phyloP scores from a whole-genome alignment of 345 rosid species.

The Syzygium jambos region DNA sequence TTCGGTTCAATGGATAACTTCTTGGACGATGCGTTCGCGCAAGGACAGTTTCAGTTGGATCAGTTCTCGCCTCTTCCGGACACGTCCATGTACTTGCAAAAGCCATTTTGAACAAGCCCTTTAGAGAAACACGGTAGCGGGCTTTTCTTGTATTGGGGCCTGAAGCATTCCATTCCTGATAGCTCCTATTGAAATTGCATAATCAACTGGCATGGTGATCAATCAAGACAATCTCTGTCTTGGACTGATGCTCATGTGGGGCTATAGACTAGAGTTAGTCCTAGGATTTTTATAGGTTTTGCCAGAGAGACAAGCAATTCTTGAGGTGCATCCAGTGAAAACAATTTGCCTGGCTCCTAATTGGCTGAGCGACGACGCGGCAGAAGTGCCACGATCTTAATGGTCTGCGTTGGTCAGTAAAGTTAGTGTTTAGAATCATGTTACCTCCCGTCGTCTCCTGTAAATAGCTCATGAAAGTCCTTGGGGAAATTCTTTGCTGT shows the following conservation, averaged over 20 bases:
- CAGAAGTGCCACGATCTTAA: too few relatives aligned
- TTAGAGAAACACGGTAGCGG: neutral
- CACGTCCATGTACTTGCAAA: conserved; percentile 15
- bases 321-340: neutral
- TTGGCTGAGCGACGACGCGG: too few relatives aligned
- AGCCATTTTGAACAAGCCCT: conserved; percentile 1
- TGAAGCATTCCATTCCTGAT: neutral
- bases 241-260: neutral
- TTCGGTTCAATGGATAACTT: conserved; percentile 7
- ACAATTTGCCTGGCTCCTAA: too few relatives aligned
- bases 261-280: neutral
- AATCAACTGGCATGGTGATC: neutral
- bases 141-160: neutral
- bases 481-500: too few relatives aligned
- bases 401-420: too few relatives aligned
- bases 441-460: too few relatives aligned
- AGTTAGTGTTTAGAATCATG: too few relatives aligned
- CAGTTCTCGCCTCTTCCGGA: conserved; percentile 27
- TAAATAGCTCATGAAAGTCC: too few relatives aligned
- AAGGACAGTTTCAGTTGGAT: conserved; percentile 28
- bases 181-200: neutral
- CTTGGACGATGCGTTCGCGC: conserved; percentile 49
- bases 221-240: neutral
- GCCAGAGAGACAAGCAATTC: neutral
- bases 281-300: neutral